These are phyloP conservation scores for Tricholoma flavovirens DNA, from an alignment of 768 basidiomycete species.

Conservation along the genomic window DNA sequence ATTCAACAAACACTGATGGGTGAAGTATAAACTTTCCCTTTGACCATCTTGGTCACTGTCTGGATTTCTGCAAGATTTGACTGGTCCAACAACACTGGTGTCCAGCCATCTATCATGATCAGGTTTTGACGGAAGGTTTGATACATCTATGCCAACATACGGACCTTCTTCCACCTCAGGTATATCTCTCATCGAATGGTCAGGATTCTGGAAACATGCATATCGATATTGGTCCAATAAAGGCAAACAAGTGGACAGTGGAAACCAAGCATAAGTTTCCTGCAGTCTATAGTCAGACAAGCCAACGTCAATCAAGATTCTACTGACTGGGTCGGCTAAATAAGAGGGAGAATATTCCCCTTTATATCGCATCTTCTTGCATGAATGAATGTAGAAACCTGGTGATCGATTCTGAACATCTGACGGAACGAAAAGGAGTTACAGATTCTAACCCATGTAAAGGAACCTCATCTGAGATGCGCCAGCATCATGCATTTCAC, in stretches of 20 bases:
- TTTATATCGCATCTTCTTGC: constrained; percentile 95
- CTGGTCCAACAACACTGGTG: constrained; percentile 2
- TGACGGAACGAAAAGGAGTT: background rate
- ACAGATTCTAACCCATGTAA: constrained; percentile 71
- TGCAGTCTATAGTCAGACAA: constrained; percentile 21
- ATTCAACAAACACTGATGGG: constrained; percentile 21
- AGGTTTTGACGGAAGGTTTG: background rate
- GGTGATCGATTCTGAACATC: background rate
- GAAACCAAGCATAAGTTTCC: constrained; percentile 78
- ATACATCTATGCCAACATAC: constrained; percentile 4
- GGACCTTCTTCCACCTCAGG: constrained; percentile 16
- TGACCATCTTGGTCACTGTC: constrained; percentile 8
- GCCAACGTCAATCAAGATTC: background rate
- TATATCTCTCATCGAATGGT: constrained; percentile 39
- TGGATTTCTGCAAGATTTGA: constrained; percentile 11
- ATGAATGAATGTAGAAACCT: constrained; percentile 94
- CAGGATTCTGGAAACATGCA: constrained; percentile 62
- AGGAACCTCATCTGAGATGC: constrained; percentile 54
- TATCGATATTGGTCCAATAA: constrained; percentile 66
- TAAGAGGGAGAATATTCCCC: constrained; percentile 88
- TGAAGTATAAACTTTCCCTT: constrained; percentile 15
- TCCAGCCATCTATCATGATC: constrained; percentile 5
- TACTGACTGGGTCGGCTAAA: constrained; percentile 74
- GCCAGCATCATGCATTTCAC: constrained; percentile 72
- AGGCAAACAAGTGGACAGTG: constrained; percentile 50